Evolutionary conservation across 208 protist genomes (phyloP).

Genomic region (Acanthamoeba castellanii): DNA sequence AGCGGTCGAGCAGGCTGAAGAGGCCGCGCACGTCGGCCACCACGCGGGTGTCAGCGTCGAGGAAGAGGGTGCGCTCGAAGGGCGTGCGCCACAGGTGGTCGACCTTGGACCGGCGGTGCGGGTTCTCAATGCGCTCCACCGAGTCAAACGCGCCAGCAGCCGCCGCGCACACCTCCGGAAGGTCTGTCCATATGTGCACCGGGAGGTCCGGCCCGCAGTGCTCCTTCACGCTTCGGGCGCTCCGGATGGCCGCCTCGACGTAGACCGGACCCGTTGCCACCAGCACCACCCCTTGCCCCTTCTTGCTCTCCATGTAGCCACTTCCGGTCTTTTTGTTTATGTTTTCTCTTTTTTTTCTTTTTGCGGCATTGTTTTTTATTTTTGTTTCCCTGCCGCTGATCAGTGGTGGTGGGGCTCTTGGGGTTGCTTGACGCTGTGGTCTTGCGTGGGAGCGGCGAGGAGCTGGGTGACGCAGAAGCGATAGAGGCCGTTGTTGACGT

Average conservation of each 20-base stretch:
- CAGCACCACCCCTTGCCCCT: not conserved
- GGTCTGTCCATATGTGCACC: constrained; percentile 46
- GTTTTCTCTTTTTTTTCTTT: not conserved
- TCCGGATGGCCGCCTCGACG: constrained; percentile 20
- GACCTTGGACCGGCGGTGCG: constrained; percentile 54
- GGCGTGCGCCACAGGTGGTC: constrained; percentile 63
- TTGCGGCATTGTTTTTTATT: not conserved
- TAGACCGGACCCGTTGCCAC: constrained; percentile 6
- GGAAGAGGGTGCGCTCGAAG: constrained; percentile 47
- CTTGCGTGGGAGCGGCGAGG: not conserved
- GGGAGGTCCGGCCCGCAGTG: not conserved
- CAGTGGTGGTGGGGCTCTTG: not conserved
- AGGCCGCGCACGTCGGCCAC: constrained; percentile 44
- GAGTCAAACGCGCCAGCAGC: not conserved
- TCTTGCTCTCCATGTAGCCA: not conserved
- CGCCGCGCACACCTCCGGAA: not conserved
- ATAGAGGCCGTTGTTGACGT: constrained; percentile 71
- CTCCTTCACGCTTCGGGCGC: constrained; percentile 22
- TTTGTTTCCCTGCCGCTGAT: no score
- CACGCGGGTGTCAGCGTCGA: constrained; percentile 50
- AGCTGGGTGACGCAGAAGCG: constrained; percentile 56
- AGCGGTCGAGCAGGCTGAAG: constrained; percentile 38
- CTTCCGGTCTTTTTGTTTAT: no score
- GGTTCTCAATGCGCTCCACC: constrained; percentile 55
- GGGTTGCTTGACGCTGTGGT: not conserved